Evolutionary conservation across 306 rosid species (phyloP).

Genomic region (Arachis hypogaea): DNA sequence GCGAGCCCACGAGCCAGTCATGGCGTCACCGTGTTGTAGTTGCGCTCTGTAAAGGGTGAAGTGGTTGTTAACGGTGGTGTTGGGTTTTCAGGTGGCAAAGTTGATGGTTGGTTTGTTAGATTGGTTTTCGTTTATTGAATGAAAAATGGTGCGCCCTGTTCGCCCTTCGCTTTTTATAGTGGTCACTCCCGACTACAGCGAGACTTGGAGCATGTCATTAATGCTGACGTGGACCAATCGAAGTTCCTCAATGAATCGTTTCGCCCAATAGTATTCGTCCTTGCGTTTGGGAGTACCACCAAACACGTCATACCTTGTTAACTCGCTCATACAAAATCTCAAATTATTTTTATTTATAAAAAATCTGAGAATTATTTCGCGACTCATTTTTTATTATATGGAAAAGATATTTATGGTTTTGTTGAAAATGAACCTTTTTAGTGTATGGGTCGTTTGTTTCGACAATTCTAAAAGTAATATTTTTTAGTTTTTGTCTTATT

Average conservation of each 20-base stretch:
- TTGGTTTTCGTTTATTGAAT: too few species aligned
- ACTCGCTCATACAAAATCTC: not conserved
- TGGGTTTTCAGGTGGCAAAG: not conserved
- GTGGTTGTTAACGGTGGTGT: not conserved
- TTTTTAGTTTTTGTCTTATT: too few species aligned
- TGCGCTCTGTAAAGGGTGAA: too few species aligned
- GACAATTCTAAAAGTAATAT: too few species aligned
- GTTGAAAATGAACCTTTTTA: too few species aligned
- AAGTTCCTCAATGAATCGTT: not conserved
- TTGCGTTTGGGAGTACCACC: constrained; percentile 42
- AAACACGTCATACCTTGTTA: constrained; percentile 28
- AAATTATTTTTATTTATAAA: too few species aligned
- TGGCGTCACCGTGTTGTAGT: constrained; percentile 30
- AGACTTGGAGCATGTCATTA: constrained; percentile 59
- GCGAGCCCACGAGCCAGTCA: constrained; percentile 76
- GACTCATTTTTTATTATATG: too few species aligned
- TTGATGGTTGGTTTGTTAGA: not conserved
- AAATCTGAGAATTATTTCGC: too few species aligned
- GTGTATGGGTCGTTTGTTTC: too few species aligned
- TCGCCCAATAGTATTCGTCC: constrained; percentile 56
- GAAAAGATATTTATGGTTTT: too few species aligned
- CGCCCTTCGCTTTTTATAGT: constrained; percentile 41
- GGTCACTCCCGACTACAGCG: not conserved
- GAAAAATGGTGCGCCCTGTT: not conserved
- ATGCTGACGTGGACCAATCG: constrained; percentile 82